Percentiles rank a stretch among this genome's conserved stretches.
Evolutionary conservation across 2,329 filamentous ascomycete species (phyloP).

Genomic region (Neurospora crassa): DNA sequence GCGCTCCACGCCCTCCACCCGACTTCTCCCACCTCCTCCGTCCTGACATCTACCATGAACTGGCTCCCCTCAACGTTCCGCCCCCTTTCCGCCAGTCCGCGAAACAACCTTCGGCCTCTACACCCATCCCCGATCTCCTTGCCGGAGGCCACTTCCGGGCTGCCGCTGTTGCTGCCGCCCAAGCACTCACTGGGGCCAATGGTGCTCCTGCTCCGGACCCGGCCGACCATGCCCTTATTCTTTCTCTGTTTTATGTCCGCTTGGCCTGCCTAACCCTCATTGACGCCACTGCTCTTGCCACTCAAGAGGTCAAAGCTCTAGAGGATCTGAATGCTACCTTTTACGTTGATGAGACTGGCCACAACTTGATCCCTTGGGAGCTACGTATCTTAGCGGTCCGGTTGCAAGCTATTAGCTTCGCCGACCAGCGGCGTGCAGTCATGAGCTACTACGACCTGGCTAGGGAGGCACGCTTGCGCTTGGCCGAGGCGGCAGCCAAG

Average conservation of each 20-base stretch:
- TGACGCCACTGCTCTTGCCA: slow-evolving; percentile 59
- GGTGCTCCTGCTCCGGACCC: slow-evolving; percentile 31
- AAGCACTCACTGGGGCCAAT: slow-evolving; percentile 42
- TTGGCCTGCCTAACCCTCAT: slow-evolving; percentile 75
- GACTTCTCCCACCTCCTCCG: slow-evolving; percentile 75
- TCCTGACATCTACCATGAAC: slow-evolving; percentile 72
- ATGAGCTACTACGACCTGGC: slow-evolving; percentile 88
- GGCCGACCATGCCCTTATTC: slow-evolving; percentile 56
- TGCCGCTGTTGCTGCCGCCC: slow-evolving; percentile 60
- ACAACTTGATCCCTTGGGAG: slow-evolving; percentile 75
- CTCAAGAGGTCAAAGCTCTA: slow-evolving; percentile 54
- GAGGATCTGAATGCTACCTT: slow-evolving; percentile 50
- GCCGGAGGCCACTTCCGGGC: slow-evolving; percentile 67
- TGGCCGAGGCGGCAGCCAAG: slow-evolving; percentile 35
- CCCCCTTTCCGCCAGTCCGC: slow-evolving; percentile 59
- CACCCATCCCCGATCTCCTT: slow-evolving; percentile 60
- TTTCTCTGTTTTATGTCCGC: slow-evolving; percentile 70
- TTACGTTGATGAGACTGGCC: slow-evolving; percentile 47
- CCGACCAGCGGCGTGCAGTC: slow-evolving; percentile 73
- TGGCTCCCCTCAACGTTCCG: slow-evolving; percentile 54
- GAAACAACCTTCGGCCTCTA: slow-evolving; percentile 51
- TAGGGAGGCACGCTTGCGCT: slow-evolving; percentile 58
- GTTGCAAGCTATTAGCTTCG: slow-evolving; percentile 76
- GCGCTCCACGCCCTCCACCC: slow-evolving; percentile 38
- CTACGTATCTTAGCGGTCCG: slow-evolving; percentile 75